These are phyloP conservation scores for Penicillium herquei DNA, from an alignment of 495 filamentous ascomycete genomes.

Conservation along the genomic window DNA sequence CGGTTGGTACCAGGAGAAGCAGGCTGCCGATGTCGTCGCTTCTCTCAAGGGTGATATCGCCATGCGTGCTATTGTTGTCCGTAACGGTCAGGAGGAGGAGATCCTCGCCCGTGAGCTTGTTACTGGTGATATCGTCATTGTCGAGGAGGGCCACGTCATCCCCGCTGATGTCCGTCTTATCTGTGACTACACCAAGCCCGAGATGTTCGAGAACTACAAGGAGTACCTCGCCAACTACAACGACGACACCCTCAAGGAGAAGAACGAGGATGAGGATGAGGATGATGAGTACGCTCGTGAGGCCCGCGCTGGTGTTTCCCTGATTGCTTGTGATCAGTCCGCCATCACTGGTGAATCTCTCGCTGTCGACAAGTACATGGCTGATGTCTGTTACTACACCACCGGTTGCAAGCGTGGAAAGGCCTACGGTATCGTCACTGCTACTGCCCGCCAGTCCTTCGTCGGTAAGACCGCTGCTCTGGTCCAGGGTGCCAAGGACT, in stretches of 20 bases:
- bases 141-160: conserved; percentile 75
- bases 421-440: conserved; percentile 64
- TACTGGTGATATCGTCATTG: conserved; percentile 75
- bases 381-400: conserved; percentile 69
- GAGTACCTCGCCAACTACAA: conserved; percentile 58
- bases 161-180: conserved; percentile 75
- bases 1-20: conserved; percentile 87
- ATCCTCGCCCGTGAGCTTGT: conserved; percentile 80
- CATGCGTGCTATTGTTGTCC: conserved; percentile 70
- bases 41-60: conserved; percentile 81
- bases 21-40: conserved; percentile 80
- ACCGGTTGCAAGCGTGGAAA: conserved; percentile 79
- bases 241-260: conserved; percentile 63
- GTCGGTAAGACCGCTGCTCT: conserved; percentile 70
- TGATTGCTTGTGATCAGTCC: conserved; percentile 69
- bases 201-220: conserved; percentile 70
- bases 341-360: conserved; percentile 78
- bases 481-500: conserved; percentile 68
- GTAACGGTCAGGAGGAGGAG: conserved; percentile 67
- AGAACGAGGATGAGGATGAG: conserved; percentile 57
- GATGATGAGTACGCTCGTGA: conserved; percentile 51
- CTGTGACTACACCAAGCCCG: conserved; percentile 69
- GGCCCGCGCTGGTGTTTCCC: conserved; percentile 59
- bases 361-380: conserved; percentile 76
- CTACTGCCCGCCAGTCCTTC: conserved; percentile 66